Evolutionary conservation across 2,329 filamentous ascomycete genomes (phyloP).

Genomic region (Fusarium metavorans): DNA sequence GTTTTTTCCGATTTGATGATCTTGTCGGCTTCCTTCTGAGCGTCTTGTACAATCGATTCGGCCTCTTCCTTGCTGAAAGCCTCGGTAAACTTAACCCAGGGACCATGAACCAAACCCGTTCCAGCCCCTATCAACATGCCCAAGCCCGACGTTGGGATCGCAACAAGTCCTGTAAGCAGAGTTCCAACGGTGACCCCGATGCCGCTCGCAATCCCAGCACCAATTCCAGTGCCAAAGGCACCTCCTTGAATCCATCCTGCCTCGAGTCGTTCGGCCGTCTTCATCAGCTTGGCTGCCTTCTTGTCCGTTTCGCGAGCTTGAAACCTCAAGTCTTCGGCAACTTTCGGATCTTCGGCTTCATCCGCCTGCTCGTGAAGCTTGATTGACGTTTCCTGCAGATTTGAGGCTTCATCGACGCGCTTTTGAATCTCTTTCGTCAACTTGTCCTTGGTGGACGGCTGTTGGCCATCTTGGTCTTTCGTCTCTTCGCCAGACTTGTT

Average conservation of each 20-base stretch:
- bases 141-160: slow-evolving; percentile 33
- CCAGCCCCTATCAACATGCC: slow-evolving; percentile 37
- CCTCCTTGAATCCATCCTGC: slow-evolving; percentile 40
- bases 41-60: slow-evolving; percentile 31
- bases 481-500: not conserved
- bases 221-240: slow-evolving; percentile 36
- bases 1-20: slow-evolving; percentile 13
- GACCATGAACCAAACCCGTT: slow-evolving; percentile 33
- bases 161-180: slow-evolving; percentile 34
- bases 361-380: slow-evolving; percentile 36
- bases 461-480: slow-evolving; percentile 1
- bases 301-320: slow-evolving; percentile 35
- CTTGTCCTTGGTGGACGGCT: slow-evolving; percentile 22
- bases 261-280: slow-evolving; percentile 33
- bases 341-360: slow-evolving; percentile 10
- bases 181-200: slow-evolving; percentile 32
- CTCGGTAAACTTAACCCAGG: slow-evolving; percentile 39
- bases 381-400: slow-evolving; percentile 21
- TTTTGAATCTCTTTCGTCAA: slow-evolving; percentile 29
- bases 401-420: slow-evolving; percentile 33
- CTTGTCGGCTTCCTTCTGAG: slow-evolving; percentile 33
- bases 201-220: slow-evolving; percentile 37
- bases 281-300: slow-evolving; percentile 40
- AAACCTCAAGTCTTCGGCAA: slow-evolving; percentile 22
- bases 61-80: slow-evolving; percentile 35